These are phyloP conservation scores for Aspergillus arachidicola DNA, from an alignment of 2,329 filamentous ascomycete species.

Conservation along the genomic window DNA sequence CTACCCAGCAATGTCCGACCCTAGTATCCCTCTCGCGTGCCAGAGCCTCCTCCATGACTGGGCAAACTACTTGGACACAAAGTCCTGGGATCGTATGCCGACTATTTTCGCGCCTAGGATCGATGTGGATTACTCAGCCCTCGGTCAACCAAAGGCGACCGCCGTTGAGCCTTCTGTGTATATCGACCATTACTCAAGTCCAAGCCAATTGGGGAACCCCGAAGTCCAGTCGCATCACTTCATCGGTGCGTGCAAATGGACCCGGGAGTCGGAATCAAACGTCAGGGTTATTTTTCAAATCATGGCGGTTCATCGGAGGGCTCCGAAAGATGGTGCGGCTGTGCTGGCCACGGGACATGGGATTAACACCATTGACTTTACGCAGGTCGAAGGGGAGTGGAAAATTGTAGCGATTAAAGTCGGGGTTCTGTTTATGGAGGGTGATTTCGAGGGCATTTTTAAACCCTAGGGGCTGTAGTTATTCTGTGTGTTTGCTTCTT, in stretches of 20 bases:
- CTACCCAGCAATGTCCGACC: not conserved
- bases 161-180: not conserved
- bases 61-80: slow-evolving; percentile 6
- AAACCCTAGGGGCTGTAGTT: accelerated
- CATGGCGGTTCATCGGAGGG: not conserved
- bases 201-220: not conserved
- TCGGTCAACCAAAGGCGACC: not conserved
- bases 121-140: slow-evolving; percentile 1
- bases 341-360: slow-evolving; percentile 3
- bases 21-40: not conserved
- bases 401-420: not conserved
- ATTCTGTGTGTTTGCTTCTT: no score
- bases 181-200: not conserved
- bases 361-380: slow-evolving; percentile 5
- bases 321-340: not conserved
- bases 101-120: not conserved
- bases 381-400: not conserved
- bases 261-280: not conserved
- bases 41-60: slow-evolving; percentile 7
- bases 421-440: not conserved
- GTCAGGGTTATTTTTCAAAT: slow-evolving; percentile 6
- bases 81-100: slow-evolving; percentile 5
- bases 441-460: not conserved
- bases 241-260: slow-evolving; percentile 4
- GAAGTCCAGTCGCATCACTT: slow-evolving; percentile 2